phyloP scores from a whole-genome alignment of 2,329 filamentous ascomycete species.

The Epichloe coenophiala region DNA sequence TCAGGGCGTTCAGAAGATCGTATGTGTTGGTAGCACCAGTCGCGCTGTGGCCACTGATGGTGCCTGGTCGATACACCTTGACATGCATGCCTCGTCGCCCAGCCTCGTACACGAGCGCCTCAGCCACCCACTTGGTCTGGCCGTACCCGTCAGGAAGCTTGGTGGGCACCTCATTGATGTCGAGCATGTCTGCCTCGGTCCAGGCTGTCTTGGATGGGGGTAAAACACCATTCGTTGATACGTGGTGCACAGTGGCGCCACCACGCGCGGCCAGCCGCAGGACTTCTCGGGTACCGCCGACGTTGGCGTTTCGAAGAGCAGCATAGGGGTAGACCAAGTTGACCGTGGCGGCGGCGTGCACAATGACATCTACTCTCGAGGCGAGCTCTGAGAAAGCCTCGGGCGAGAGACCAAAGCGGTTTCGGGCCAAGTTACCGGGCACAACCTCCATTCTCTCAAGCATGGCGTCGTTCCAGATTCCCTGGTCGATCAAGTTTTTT shows the following conservation, averaged over 20 bases:
- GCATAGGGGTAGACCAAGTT: conserved; percentile 75
- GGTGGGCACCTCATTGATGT: conserved; percentile 52
- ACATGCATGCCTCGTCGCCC: conserved; percentile 55
- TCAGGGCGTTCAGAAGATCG: conserved; percentile 62
- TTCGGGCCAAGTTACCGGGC: conserved; percentile 57
- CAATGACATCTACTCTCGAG: conserved; percentile 53
- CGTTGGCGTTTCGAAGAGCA: conserved; percentile 58
- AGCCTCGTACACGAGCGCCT: conserved; percentile 60
- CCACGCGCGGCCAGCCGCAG: conserved; percentile 54
- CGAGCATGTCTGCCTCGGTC: conserved; percentile 55
- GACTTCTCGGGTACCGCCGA: conserved; percentile 66
- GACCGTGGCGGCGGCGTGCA: conserved; percentile 67
- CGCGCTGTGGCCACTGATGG: conserved; percentile 63
- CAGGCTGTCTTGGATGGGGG: conserved; percentile 58
- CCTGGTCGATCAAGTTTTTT: conserved; percentile 63
- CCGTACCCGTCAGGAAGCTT: conserved; percentile 63
- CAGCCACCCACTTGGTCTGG: conserved; percentile 72
- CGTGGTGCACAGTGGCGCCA: conserved; percentile 61
- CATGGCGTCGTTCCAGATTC: conserved; percentile 63
- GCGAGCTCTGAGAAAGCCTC: conserved; percentile 54
- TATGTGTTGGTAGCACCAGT: conserved; percentile 67
- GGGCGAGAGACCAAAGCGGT: conserved; percentile 52
- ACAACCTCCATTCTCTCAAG: conserved; percentile 67
- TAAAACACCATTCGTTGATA: conserved; percentile 70
- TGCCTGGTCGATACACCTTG: conserved; percentile 59